These are phyloP conservation scores for Verticillium albo-atrum DNA, from an alignment of 2,329 filamentous ascomycete genomes.

Conservation along the genomic window DNA sequence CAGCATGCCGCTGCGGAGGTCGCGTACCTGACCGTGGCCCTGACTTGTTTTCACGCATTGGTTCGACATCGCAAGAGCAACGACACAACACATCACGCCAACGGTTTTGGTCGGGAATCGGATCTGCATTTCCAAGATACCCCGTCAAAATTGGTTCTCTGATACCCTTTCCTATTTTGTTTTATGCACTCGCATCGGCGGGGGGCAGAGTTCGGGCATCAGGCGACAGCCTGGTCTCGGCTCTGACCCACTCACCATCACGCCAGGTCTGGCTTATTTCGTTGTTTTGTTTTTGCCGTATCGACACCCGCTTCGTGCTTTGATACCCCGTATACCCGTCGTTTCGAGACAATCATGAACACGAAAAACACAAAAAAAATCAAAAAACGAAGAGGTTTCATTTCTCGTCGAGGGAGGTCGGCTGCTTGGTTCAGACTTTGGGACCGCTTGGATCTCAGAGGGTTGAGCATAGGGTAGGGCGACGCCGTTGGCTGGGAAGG, in stretches of 20 bases:
- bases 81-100: constrained; percentile 7
- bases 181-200: constrained; percentile 13
- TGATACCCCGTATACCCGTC: constrained; percentile 32
- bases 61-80: constrained; percentile 17
- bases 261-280: constrained; percentile 9
- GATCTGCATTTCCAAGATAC: constrained; percentile 56
- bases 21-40: constrained; percentile 4
- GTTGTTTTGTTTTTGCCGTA: constrained; percentile 16
- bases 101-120: constrained; percentile 38
- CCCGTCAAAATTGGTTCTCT: constrained; percentile 45
- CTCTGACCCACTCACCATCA: constrained; percentile 5
- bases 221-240: constrained; percentile 10
- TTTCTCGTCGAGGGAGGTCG: constrained; percentile 1
- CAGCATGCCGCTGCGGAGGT: constrained; percentile 1
- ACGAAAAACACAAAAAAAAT: constrained; percentile 5
- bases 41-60: neutral
- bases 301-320: constrained; percentile 19
- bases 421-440: neutral
- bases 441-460: constrained; percentile 11
- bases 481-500: constrained; percentile 9
- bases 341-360: constrained; percentile 14
- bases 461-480: constrained; percentile 11
- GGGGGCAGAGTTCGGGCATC: constrained; percentile 5
- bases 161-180: constrained; percentile 22
- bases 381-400: constrained; percentile 3